Evolutionary conservation across 2,329 filamentous ascomycete genomes (phyloP).

Genomic region (Xylariales sp.): DNA sequence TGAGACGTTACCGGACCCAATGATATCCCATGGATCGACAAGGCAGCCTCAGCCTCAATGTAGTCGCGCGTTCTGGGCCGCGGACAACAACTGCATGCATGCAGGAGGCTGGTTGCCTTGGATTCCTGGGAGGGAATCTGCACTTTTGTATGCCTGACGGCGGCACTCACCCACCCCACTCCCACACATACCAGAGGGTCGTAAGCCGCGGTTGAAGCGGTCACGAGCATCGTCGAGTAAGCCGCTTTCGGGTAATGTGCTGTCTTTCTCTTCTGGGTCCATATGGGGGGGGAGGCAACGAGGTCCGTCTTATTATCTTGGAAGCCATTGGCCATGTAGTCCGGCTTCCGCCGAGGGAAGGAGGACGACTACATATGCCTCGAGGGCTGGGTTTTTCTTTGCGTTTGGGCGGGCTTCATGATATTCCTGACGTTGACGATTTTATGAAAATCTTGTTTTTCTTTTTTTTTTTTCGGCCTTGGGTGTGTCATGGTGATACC

Average conservation of each 20-base stretch:
- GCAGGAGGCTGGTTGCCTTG: constrained; percentile 30
- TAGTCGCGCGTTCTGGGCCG: constrained; percentile 22
- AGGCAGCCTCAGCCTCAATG: constrained; percentile 37
- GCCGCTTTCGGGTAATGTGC: constrained; percentile 9
- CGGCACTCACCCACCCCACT: constrained; percentile 21
- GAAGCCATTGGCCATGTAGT: constrained; percentile 18
- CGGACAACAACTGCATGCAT: constrained; percentile 25
- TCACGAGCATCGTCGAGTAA: constrained; percentile 20
- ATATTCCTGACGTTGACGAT: constrained; percentile 19
- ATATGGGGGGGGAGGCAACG: background rate
- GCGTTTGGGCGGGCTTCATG: background rate
- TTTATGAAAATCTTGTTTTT: constrained; percentile 22
- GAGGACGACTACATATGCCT: constrained; percentile 10
- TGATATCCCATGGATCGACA: constrained; percentile 27
- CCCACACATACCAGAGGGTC: constrained; percentile 12
- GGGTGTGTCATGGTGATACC: constrained; percentile 20
- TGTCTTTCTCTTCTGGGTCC: background rate
- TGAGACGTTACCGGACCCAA: constrained; percentile 13
- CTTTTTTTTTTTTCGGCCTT: constrained; percentile 2
- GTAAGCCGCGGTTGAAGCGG: constrained; percentile 18
- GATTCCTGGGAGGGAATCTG: constrained; percentile 7
- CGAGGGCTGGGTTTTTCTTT: background rate
- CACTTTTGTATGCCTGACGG: constrained; percentile 19
- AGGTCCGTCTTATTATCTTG: background rate
- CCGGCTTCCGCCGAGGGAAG: constrained; percentile 5